Evolutionary conservation across 2,329 filamentous ascomycete genomes (phyloP).

Genomic region (Tolypocladium album): DNA sequence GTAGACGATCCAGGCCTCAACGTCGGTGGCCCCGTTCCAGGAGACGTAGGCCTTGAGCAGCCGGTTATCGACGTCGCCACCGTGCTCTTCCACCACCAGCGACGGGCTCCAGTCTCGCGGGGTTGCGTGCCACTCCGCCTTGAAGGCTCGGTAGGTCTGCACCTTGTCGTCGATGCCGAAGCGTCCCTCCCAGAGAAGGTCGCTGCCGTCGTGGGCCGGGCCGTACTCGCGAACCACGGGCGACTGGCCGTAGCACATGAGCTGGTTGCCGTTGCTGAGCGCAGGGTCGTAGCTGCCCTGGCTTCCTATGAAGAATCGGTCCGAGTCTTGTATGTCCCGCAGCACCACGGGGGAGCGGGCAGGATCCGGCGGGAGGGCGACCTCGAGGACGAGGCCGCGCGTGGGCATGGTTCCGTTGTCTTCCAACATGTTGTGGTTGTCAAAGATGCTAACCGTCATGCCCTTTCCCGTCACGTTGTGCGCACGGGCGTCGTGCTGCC

Average conservation of each 20-base stretch:
- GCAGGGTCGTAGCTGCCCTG: background rate
- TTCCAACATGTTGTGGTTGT: background rate
- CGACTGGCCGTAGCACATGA: background rate
- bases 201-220: background rate
- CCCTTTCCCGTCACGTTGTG: background rate
- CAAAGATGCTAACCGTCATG: background rate
- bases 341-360: background rate
- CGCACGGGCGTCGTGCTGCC: background rate
- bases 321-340: background rate
- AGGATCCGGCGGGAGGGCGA: background rate
- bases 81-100: background rate
- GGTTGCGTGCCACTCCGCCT: background rate
- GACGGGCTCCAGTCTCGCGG: background rate
- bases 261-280: background rate
- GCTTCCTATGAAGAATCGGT: background rate
- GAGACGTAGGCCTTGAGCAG: background rate
- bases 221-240: background rate
- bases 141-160: background rate
- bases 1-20: background rate
- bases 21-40: background rate
- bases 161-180: background rate
- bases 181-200: background rate
- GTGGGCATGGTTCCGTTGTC: background rate
- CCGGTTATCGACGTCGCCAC: background rate
- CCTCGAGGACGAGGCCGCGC: background rate